Conservation (phyloP, 495 filamentous ascomycete species). For the Penicillium odoratum region DNA sequence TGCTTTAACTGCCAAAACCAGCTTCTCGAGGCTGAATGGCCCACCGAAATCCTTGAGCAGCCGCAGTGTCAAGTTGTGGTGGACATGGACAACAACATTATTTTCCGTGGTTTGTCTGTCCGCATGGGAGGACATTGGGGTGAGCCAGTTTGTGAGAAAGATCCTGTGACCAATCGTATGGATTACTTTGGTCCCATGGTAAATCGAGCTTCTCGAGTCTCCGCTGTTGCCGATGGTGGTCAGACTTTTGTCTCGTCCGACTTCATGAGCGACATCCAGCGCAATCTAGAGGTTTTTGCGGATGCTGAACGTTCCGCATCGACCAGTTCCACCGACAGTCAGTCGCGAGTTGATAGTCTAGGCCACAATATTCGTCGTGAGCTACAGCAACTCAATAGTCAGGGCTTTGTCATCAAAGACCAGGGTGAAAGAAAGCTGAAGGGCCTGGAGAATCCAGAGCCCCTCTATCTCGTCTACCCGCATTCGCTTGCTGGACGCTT, state of each 20-base stretch:
- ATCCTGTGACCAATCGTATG: constrained; percentile 96
- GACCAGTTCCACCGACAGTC: constrained; percentile 71
- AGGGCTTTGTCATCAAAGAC: constrained; percentile 96
- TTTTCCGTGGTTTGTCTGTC: constrained; percentile 90
- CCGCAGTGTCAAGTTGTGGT: constrained; percentile 76
- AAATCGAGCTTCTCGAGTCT: constrained; percentile 92
- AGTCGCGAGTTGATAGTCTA: constrained; percentile 52
- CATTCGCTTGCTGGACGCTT: constrained; percentile 81
- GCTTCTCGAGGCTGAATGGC: constrained; percentile 88
- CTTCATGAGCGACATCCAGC: constrained; percentile 93
- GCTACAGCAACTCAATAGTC: constrained; percentile 79
- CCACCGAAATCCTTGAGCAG: constrained; percentile 85
- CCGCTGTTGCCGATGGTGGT: constrained; percentile 90
- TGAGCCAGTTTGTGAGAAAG: constrained; percentile 87
- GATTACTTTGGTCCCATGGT: constrained; percentile 99
- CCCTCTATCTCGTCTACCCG: constrained; percentile 91
- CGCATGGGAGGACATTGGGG: constrained; percentile 98
- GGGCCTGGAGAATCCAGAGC: constrained; percentile 95
- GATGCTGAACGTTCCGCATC: constrained; percentile 72
- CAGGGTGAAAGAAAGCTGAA: constrained; percentile 93
- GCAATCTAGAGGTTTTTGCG: constrained; percentile 80
- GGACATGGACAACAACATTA: constrained; percentile 83
- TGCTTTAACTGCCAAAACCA: constrained; percentile 89
- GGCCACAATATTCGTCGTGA: constrained; percentile 77
- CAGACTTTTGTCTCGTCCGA: constrained; percentile 96